Base-by-base conservation (phyloP, 306 rosid species). In the Hylodesmum podocarpum region DNA sequence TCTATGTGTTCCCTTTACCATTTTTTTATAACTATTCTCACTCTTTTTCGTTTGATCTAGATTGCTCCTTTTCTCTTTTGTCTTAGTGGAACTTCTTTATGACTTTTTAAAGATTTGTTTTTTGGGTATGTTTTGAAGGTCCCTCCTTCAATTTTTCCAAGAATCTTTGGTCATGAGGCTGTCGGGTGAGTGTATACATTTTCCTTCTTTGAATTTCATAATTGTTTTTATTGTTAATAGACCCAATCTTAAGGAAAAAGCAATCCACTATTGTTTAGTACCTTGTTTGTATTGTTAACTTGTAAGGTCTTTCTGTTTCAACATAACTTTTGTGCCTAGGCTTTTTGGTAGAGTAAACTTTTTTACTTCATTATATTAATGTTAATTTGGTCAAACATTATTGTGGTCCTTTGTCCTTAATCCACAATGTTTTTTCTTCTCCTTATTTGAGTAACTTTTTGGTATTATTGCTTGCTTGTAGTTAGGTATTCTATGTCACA, bases 161-260 rank as follows among this genome's bases (percentile, higher is more conserved):
- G 91, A 77, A 94, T 94, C 82, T 51, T 94, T 8, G 97, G 97
- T 55, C 97, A 94, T 47, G 97, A 94, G 77, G 97, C 98, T 16
- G 54, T 94, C 50, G 97, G 98, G 98, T 87, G 63, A 84, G 87
- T 41, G 2, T 34, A 36, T 73, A 14, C 8, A 16, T 64, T 27
- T 14, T 5, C 29, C 4, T 31, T 5, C 4, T 8, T 13, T 16
- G 27, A 1, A 5, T 64, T 59, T 36, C 9, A 3, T 15, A 2
- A 59, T 14, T 25, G 6, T 19, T 11, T 77, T 77, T n/a, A 25
- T 37, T 6, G 14, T 12, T 11, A 27, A n/a, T 18, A 33, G 34
- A 6, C 8, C 1, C 15, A 61, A 6, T n/a, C 24, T 2, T 31
- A 62, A n/a, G 3, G 25, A 8, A 62, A 62, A 63, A 18, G 18